phyloP scores from a whole-genome alignment of 192 early-diverging fungal genomes.

The Fimicolochytrium jonesii region DNA sequence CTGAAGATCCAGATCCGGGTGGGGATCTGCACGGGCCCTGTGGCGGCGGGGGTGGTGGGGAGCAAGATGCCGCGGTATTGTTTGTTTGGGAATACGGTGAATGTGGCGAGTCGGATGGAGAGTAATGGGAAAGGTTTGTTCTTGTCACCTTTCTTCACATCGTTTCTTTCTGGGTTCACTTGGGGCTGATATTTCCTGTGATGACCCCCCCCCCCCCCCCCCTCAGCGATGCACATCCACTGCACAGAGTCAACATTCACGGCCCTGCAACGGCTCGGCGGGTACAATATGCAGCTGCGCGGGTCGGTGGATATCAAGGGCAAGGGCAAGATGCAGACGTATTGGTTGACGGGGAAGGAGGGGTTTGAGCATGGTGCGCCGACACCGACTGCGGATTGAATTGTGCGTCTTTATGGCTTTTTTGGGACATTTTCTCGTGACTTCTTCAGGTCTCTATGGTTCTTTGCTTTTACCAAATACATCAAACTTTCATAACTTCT shows the following conservation, averaged over 20 bases:
- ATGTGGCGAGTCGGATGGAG: conserved; percentile 34
- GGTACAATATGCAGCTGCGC: conserved; percentile 21
- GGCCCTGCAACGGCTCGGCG: conserved; percentile 15
- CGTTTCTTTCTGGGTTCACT: neutral
- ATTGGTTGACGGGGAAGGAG: conserved; percentile 26
- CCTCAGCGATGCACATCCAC: conserved; percentile 31
- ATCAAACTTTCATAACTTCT: no score
- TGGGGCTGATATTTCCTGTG: neutral
- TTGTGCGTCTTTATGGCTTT: no score
- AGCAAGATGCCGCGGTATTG: conserved; percentile 41
- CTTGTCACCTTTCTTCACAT: neutral
- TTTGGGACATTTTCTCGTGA: no score
- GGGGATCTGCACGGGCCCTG: conserved; percentile 33
- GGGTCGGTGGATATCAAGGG: conserved; percentile 32
- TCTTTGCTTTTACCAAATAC: no score
- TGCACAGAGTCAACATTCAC: conserved; percentile 17
- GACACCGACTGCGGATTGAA: neutral
- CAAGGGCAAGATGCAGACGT: conserved; percentile 33
- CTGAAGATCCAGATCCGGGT: conserved; percentile 25
- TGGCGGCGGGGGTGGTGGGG: conserved; percentile 37
- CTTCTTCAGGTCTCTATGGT: no score
- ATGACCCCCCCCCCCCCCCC: neutral
- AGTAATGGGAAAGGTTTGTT: conserved; percentile 21
- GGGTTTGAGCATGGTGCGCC: conserved; percentile 18
- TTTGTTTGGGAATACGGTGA: conserved; percentile 38